Conservation (phyloP, 768 basidiomycete genomes). For the Lanmaoa rubissima region DNA sequence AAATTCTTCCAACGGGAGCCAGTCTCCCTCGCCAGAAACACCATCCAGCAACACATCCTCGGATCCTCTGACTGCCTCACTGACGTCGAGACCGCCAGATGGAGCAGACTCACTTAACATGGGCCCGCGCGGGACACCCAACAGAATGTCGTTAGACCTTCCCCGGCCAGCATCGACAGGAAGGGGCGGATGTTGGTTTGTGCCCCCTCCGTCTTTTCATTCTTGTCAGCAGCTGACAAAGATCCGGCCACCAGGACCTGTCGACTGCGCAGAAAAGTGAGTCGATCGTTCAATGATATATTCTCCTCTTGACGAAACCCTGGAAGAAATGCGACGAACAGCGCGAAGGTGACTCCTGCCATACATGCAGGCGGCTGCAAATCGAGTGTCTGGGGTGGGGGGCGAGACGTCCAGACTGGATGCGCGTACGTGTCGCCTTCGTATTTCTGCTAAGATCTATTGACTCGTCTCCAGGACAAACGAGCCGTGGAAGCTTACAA, state of each 20-base stretch:
- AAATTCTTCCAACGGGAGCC: conserved; percentile 48
- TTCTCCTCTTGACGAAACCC: conserved; percentile 5
- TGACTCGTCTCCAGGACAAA: conserved; percentile 59
- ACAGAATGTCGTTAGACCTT: conserved; percentile 46
- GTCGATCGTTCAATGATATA: not conserved
- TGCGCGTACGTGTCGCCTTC: conserved; percentile 55
- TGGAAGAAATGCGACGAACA: conserved; percentile 86
- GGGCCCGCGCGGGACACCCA: conserved; percentile 42
- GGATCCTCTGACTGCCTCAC: conserved; percentile 36
- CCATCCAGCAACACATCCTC: conserved; percentile 46
- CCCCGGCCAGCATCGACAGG: conserved; percentile 54
- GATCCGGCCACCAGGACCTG: conserved; percentile 59
- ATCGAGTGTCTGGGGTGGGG: conserved; percentile 88
- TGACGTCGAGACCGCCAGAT: conserved; percentile 38
- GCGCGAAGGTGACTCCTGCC: conserved; percentile 75
- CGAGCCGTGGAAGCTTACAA: conserved; percentile 80
- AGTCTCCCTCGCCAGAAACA: conserved; percentile 47
- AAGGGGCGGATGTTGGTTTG: conserved; percentile 81
- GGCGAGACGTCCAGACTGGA: conserved; percentile 82
- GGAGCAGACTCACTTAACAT: conserved; percentile 26
- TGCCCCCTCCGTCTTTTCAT: conserved; percentile 14
- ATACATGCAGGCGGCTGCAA: conserved; percentile 75
- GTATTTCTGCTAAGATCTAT: conserved; percentile 8
- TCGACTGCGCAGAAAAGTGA: conserved; percentile 76
- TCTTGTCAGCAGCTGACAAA: conserved; percentile 7